Evolutionary conservation across 225 moss, liverwort and hornwort species (phyloP), one percentile per base, ranked within the genome.

Genomic region (Antitrichia curtipendula): DNA sequence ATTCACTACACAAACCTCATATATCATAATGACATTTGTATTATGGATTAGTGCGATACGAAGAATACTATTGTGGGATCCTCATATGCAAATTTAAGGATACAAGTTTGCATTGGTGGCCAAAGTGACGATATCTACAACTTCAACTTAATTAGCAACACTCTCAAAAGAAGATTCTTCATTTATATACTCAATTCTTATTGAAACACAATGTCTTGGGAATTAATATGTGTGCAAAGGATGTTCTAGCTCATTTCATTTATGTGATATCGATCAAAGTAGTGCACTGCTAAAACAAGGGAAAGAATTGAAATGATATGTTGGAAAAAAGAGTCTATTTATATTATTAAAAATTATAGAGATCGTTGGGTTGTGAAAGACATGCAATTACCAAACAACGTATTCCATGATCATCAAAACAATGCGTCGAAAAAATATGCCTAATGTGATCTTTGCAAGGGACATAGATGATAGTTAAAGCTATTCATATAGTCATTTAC

Each of bases 341-440:
- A 78, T 78, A 57, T 28, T 38, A 53, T 9, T 21, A 16, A 15
- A 77, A 25, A 10, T 38, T 56, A 3, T n/a, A 25, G 4, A 10
- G 6, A 11, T 12, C 1, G 2, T n/a, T 32, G 52, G 3, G 5
- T 34, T 6, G 9, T 0, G 2, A 2, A 78, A 56, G 78, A 40
- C 3, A 38, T 7, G 7, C 11, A 19, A 60, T 19, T 2, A 20
- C 60, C 31, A 80, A 60, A 41, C 0, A 2, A 31, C 8, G 2
- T 29, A 31, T 13, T 5, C 7, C 8, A 17, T 19, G 28, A 79
- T 59, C 4, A 43, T 3, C 13, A 3, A 45, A 60, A 31, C 2
- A 1, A 78, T 16, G 8, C 3, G 0, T 17, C 1, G 3, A 78
- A n/a, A 10, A 24, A 50, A 50, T 3, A 21, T 0, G 8, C 12